phyloP scores from a whole-genome alignment of 2,329 filamentous ascomycete genomes.

The Periconia digitata region DNA sequence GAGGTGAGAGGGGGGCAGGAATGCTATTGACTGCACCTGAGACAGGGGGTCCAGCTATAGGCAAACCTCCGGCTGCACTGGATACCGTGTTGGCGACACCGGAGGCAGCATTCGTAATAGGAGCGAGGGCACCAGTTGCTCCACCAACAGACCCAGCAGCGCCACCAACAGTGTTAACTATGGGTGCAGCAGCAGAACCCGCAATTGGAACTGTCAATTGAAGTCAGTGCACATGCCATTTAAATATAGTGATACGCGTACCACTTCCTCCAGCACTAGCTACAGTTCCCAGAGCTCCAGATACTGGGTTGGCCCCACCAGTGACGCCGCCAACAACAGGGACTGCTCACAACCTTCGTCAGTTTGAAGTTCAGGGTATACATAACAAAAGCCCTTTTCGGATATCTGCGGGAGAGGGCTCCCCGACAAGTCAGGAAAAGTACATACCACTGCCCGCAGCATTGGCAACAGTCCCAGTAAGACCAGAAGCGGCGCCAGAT shows the following conservation, averaged over 20 bases:
- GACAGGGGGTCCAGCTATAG: neutral
- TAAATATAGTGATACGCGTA: neutral
- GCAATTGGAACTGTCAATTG: neutral
- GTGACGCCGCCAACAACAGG: too few relatives aligned
- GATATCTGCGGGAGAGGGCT: too few relatives aligned
- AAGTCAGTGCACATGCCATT: neutral
- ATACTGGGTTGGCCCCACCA: too few relatives aligned
- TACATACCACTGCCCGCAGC: constrained; percentile 9
- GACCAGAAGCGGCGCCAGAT: neutral
- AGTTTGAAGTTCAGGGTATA: too few relatives aligned
- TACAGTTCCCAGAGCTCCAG: too few relatives aligned
- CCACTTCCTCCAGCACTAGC: too few relatives aligned
- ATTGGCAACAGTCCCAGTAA: constrained; percentile 2
- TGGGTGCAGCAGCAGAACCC: neutral
- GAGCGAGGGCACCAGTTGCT: too few relatives aligned
- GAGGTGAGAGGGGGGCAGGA: neutral
- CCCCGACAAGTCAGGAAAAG: too few relatives aligned
- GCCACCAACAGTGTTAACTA: neutral
- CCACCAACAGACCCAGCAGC: neutral
- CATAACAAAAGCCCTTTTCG: too few relatives aligned
- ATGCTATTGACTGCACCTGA: neutral
- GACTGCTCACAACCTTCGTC: too few relatives aligned
- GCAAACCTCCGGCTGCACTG: neutral
- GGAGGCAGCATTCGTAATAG: neutral
- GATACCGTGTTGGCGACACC: neutral